These are phyloP conservation scores for Malassezia psittaci DNA, from an alignment of 1,284 basidiomycete species.

Conservation along the genomic window DNA sequence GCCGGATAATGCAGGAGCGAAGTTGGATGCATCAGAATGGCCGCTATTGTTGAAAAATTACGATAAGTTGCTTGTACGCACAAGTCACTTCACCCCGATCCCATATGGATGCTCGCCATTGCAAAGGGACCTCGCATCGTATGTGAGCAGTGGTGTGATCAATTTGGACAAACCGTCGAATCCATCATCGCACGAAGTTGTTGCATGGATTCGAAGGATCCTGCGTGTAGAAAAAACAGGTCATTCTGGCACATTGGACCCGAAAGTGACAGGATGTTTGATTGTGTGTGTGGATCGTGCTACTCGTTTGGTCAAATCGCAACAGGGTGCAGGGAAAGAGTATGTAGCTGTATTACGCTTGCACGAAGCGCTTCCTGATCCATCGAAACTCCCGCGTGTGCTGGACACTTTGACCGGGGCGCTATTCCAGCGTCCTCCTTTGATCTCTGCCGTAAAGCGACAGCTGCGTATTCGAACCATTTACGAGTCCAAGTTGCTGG, in stretches of 20 bases:
- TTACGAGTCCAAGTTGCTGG: constrained; percentile 87
- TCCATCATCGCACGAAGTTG: constrained; percentile 99
- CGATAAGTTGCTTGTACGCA: constrained; percentile 65
- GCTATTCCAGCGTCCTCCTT: constrained; percentile 94
- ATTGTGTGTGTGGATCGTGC: constrained; percentile 99
- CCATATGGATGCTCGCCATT: constrained; percentile 79
- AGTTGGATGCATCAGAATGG: constrained; percentile 83
- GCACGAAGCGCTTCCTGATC: constrained; percentile 70
- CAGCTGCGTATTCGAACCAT: constrained; percentile 96
- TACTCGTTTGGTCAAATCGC: constrained; percentile 97
- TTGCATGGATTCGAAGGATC: constrained; percentile 94
- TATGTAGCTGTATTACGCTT: constrained; percentile 93
- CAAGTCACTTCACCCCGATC: constrained; percentile 95
- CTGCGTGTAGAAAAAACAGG: constrained; percentile 95
- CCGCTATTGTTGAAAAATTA: constrained; percentile 97
- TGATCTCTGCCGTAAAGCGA: constrained; percentile 98
- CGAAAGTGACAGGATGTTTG: constrained; percentile 96
- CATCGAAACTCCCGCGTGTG: constrained; percentile 77
- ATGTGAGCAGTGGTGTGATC: constrained; percentile 96
- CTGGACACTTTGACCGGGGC: constrained; percentile 95
- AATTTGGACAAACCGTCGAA: constrained; percentile 99
- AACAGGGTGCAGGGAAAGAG: constrained; percentile 96
- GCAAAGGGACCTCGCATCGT: constrained; percentile 79
- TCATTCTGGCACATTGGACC: constrained; percentile 93
- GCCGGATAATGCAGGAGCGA: constrained; percentile 48